Base-by-base conservation (phyloP, 2,329 filamentous ascomycete species). In the Tolypocladium album region DNA sequence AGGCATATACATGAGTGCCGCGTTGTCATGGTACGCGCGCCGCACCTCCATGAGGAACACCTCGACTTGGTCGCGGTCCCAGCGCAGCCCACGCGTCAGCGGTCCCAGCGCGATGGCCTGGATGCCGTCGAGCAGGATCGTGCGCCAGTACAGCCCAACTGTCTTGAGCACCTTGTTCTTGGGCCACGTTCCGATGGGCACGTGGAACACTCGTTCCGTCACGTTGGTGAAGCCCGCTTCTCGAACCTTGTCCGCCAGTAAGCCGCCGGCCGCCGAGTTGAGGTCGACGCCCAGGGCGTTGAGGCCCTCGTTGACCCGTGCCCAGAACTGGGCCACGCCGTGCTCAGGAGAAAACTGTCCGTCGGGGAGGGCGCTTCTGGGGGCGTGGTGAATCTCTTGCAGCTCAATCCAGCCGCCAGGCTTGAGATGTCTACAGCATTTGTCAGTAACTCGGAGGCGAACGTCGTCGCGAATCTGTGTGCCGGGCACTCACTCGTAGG, bases 341-440 rank as follows among this genome's bases (percentile, higher is more conserved):
- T 80, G 75, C 20, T 75, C 67, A 1, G 68, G 61, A 0, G 74
- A 63, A 58, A 82, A 68, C 43, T 67, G 71, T 47, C 70, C 70
- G 22, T 71, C 74, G 40, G 70, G 68, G 53, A 75, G 74, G 50
- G 78, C 74, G 59, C 74, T 78, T 59, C 74, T 71, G 3, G 80
- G 79, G 58, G 71, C 72, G 66, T 81, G 79, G 58, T 82, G 75
- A 27, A 82, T 78, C 66, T 83, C 81, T 65, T 82, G 80, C 39
- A 82, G 68, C 64, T 84, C 81, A 53, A 82, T 74, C 80, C 80
- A 83, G 20, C 78, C 81, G 15, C 80, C 81, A 2, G 79, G 79
- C 63, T 78, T 80, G 20, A 82, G 69, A 66, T 82, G 78, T 43
- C 79, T 81, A 34, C 24, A 22, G 9, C 20, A 20, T 38, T 12